These are phyloP conservation scores for Suillus luteus DNA, from an alignment of 768 basidiomycete species.

Conservation along the genomic window DNA sequence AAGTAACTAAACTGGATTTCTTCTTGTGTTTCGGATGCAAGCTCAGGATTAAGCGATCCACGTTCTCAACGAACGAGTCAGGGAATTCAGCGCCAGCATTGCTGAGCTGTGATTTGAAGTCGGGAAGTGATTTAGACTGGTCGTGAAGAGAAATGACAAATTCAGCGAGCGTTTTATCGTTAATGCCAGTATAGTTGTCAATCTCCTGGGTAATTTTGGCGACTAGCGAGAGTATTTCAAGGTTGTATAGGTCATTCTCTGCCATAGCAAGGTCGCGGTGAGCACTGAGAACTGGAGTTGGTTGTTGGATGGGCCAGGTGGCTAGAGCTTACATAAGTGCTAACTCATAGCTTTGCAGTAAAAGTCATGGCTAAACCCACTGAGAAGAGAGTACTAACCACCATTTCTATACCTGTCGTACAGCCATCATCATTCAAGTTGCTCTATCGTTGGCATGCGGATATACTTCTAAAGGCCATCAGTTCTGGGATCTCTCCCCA, in stretches of 20 bases:
- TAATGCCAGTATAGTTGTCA: conserved; percentile 79
- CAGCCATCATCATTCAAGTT: no score
- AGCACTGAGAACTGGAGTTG: conserved; percentile 13
- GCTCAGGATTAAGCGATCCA: conserved; percentile 91
- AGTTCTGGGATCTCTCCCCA: no score
- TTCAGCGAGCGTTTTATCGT: conserved; percentile 93
- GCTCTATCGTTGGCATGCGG: no score
- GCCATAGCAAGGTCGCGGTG: conserved; percentile 47
- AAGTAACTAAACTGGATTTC: conserved; percentile 40
- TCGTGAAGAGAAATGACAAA: conserved; percentile 92
- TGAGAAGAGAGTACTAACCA: no score
- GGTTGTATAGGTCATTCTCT: conserved; percentile 81
- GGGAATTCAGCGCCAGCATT: conserved; percentile 83
- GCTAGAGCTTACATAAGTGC: conserved; percentile 4
- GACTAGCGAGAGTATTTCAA: conserved; percentile 91
- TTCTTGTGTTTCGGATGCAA: conserved; percentile 98
- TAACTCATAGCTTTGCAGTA: no score
- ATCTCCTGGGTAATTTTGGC: conserved; percentile 93
- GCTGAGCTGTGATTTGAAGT: conserved; percentile 81
- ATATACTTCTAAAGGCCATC: no score
- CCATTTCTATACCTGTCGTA: no score
- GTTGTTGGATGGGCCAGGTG: neutral
- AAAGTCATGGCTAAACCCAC: no score
- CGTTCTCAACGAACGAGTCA: conserved; percentile 86
- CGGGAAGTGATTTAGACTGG: conserved; percentile 70